A percentile compares a stretch with the other conserved stretches of the same genome.
Conservation (phyloP, 495 filamentous ascomycete genomes). For the Parathielavia appendiculata region DNA sequence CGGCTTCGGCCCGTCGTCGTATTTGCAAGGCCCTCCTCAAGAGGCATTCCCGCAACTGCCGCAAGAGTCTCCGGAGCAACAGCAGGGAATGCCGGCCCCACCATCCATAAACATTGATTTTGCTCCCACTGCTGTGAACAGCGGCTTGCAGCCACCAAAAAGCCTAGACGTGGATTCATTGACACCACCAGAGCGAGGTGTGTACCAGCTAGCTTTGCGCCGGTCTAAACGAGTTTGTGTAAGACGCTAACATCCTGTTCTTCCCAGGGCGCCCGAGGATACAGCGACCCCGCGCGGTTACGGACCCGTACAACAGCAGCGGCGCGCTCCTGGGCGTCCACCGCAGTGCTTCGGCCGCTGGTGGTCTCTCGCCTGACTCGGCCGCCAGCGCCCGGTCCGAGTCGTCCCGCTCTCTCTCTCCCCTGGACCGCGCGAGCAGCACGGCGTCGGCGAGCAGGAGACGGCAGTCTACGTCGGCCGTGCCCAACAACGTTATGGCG, state of each 20-base stretch:
- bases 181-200: constrained; percentile 81
- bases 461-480: constrained; percentile 82
- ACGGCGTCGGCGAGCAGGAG: constrained; percentile 60
- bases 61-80: constrained; percentile 38
- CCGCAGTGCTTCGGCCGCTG: constrained; percentile 34
- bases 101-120: constrained; percentile 92
- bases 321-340: constrained; percentile 36
- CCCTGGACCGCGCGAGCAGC: constrained; percentile 47
- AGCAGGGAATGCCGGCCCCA: constrained; percentile 66
- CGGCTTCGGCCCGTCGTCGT: constrained; percentile 47
- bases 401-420: constrained; percentile 63
- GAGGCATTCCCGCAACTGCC: constrained; percentile 55
- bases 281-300: constrained; percentile 64
- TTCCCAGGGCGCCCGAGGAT: constrained; percentile 37
- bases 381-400: constrained; percentile 44
- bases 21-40: constrained; percentile 48
- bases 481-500: constrained; percentile 86
- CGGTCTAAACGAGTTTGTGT: background rate
- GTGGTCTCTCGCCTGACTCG: constrained; percentile 43
- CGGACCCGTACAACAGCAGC: constrained; percentile 60
- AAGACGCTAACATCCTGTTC: constrained; percentile 7
- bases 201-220: constrained; percentile 24
- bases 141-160: constrained; percentile 66
- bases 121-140: constrained; percentile 66
- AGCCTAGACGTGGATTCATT: constrained; percentile 69